phyloP scores from a whole-genome alignment of 2,329 filamentous ascomycete genomes.

The Colletotrichum sp. region DNA sequence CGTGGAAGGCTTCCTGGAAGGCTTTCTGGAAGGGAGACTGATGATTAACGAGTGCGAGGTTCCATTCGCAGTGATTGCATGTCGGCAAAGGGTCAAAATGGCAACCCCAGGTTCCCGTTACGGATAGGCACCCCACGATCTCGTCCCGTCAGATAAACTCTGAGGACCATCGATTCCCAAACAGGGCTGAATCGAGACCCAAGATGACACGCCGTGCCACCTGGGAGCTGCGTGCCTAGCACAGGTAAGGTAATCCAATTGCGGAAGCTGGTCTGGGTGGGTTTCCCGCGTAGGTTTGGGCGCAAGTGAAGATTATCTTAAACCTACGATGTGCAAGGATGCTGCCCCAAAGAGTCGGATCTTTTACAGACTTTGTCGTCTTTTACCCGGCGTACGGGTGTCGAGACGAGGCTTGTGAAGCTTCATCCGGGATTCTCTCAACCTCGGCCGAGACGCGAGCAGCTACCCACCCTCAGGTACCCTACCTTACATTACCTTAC shows the following conservation, averaged over 20 bases:
- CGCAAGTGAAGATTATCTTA: not conserved
- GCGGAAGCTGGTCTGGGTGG: not conserved
- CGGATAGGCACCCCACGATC: not conserved
- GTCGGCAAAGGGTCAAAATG: not conserved
- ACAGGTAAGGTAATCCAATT: not conserved
- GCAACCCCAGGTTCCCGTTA: not conserved
- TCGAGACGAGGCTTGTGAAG: not conserved
- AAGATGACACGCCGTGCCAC: not conserved
- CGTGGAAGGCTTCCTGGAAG: not conserved
- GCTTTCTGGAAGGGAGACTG: not conserved
- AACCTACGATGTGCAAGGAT: not conserved
- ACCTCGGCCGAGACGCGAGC: not conserved
- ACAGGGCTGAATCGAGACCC: not conserved
- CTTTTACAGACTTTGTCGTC: not conserved
- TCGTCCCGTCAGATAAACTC: not conserved
- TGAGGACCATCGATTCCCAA: not conserved
- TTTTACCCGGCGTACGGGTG: not conserved
- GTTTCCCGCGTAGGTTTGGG: not conserved
- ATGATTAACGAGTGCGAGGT: not conserved
- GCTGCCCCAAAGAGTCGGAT: not conserved
- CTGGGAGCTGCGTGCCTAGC: not conserved
- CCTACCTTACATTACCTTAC: not conserved
- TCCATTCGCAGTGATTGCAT: not conserved
- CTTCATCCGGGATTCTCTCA: not conserved
- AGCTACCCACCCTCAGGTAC: not conserved